phyloP scores from a whole-genome alignment of 108 stramenopile species.

The Aureococcus anophagefferens region DNA sequence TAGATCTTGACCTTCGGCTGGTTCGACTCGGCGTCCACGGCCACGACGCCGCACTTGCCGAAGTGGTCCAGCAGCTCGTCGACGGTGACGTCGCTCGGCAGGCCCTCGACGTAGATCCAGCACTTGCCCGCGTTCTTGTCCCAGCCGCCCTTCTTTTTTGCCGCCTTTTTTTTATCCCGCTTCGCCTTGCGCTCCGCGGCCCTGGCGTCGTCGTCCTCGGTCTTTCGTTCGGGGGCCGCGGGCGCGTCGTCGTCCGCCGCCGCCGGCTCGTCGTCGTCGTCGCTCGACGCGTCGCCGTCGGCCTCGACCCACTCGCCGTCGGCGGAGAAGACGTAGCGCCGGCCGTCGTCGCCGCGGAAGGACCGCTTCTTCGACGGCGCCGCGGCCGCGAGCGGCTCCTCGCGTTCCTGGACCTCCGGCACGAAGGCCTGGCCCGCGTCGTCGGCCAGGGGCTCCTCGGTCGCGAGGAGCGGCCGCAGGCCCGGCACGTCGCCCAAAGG shows the following conservation, averaged over 20 bases:
- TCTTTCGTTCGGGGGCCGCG: too few species aligned
- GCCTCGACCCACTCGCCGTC: not conserved
- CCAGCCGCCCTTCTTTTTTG: conserved; percentile 7
- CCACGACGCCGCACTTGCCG: conserved; percentile 34
- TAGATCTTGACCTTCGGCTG: conserved; percentile 33
- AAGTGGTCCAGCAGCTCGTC: conserved; percentile 38
- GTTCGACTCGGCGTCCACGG: conserved; percentile 27
- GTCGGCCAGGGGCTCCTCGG: not conserved
- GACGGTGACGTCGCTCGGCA: conserved; percentile 27
- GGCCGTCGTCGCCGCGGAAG: not conserved
- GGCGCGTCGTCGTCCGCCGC: not conserved
- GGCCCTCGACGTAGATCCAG: conserved; percentile 21
- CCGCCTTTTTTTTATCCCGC: conserved; percentile 21
- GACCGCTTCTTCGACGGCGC: not conserved
- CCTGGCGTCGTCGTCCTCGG: not conserved
- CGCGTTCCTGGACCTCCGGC: not conserved
- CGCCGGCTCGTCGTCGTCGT: not conserved
- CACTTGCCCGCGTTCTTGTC: not conserved
- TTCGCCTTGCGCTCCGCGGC: conserved; percentile 9
- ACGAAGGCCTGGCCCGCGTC: not conserved
- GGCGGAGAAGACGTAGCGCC: not conserved
- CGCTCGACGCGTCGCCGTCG: not conserved
- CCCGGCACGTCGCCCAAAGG: not conserved
- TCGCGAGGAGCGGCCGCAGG: not conserved
- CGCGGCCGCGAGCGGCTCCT: too few species aligned